Evolutionary conservation across 2,329 filamentous ascomycete genomes (phyloP).

Genomic region (Elsinoe ampelina): DNA sequence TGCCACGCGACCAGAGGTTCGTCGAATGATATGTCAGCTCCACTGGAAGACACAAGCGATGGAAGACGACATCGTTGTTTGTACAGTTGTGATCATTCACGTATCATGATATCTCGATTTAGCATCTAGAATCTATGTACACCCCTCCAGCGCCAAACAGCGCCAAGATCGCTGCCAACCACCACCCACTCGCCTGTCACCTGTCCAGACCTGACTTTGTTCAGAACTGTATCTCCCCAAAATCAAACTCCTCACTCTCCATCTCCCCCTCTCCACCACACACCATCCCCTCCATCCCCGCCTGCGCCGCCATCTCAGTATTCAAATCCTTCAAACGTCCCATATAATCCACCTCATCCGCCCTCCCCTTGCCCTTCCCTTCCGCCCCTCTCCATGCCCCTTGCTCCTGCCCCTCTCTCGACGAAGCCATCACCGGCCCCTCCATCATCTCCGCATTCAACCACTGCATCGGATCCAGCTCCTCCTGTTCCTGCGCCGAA

Average conservation of each 20-base stretch:
- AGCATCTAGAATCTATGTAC: background rate
- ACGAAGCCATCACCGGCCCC: background rate
- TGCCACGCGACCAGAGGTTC: no score
- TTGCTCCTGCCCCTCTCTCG: background rate
- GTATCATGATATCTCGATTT: no score
- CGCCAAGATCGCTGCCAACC: background rate
- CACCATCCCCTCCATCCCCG: background rate
- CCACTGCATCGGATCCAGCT: constrained; percentile 9
- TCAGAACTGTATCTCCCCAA: constrained; percentile 10
- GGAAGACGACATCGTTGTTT: no score
- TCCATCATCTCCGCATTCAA: constrained; percentile 7
- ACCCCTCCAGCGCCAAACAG: background rate
- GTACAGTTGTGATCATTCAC: background rate
- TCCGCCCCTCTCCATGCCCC: background rate
- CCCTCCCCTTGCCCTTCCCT: background rate
- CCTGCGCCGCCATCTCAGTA: background rate
- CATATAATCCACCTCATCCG: background rate
- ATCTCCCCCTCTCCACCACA: background rate
- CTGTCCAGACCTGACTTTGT: background rate
- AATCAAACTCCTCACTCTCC: constrained; percentile 9
- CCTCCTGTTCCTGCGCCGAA: background rate
- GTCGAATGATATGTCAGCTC: no score
- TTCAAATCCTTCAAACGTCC: background rate
- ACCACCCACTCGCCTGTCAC: background rate
- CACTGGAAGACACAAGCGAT: no score